A percentile compares a stretch with the other conserved stretches of the same genome.
phyloP scores from a whole-genome alignment of 352 stramenopile species.

The Pythium vanterpoolii region DNA sequence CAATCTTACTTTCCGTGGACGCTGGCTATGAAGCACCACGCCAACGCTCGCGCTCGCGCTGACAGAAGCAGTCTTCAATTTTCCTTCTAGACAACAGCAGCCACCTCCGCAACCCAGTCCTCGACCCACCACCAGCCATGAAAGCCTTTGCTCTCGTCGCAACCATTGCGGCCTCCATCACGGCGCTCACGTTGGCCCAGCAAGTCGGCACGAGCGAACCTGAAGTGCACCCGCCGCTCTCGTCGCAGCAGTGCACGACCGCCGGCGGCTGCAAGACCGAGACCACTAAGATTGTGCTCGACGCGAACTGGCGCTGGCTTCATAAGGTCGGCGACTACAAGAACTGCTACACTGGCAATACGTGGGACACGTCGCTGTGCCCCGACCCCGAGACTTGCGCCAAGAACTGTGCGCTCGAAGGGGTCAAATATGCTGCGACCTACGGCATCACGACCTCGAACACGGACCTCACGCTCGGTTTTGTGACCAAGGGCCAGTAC shows the following conservation, averaged over 20 bases:
- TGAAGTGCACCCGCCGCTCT: conserved; percentile 51
- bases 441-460: no score
- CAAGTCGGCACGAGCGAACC: conserved; percentile 40
- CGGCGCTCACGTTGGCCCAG: conserved; percentile 23
- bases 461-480: no score
- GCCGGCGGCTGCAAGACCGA: conserved; percentile 36
- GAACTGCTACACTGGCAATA: conserved; percentile 65
- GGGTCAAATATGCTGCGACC: not conserved
- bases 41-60: no score
- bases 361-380: conserved; percentile 54
- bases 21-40: no score
- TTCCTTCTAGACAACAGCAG: no score
- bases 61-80: no score
- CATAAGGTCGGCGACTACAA: conserved; percentile 59
- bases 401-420: conserved; percentile 50
- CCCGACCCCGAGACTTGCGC: conserved; percentile 41
- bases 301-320: conserved; percentile 74
- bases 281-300: conserved; percentile 56
- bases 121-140: no score
- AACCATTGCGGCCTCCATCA: not conserved
- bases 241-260: conserved; percentile 43
- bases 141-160: not conserved
- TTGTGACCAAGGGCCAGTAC: conserved; percentile 50
- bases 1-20: no score
- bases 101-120: no score